Base-by-base conservation (phyloP, 768 basidiomycete genomes). In the Boletus sensibilis region DNA sequence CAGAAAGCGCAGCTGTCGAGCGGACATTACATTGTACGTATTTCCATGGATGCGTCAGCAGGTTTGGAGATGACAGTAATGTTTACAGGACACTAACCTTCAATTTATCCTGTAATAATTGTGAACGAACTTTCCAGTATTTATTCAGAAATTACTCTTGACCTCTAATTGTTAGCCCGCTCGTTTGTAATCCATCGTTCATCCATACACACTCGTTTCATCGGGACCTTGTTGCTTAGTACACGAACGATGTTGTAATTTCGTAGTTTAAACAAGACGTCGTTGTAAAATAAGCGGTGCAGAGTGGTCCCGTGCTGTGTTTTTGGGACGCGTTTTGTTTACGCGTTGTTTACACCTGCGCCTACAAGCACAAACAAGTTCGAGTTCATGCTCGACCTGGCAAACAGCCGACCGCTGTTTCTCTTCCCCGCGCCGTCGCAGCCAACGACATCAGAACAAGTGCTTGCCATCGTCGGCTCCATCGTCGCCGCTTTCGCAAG, bases 1-100 rank as follows among this genome's bases (percentile, higher is more conserved):
- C 88, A 91, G 77, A 86, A 80, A 58, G 85, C 87, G 4, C 89
- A 90, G 67, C 66, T 91, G 13, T 86, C 86, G 8, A 87, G 85
- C 58, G 88, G 88, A 9, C 88, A 90, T 63, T 80, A 74, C 14
- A 85, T 90, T 50, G 88, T 81, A 34, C 49, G 76, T 59, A 27
- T 56, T 16, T 8, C 5, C 10, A 4, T 52, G 20, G 18, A 27
- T 29, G 27, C 18, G 5, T 35, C 23, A 14, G 14, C 7, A 11
- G n/a, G 11, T 14, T 35, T 31, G 41, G 18, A 25, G 16, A 18
- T 65, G 57, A 62, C 52, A 27, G 1, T 40, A 1, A 33, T 18
- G 14, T 38, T 47, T 50, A 20, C 52, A 71, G 70, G 65, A 74
- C 35, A 72, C 68, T 14, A 53, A 14, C 31, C 50, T 68, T 53